Conservation (phyloP, 1,284 basidiomycete species). For the Malassezia brasiliensis region DNA sequence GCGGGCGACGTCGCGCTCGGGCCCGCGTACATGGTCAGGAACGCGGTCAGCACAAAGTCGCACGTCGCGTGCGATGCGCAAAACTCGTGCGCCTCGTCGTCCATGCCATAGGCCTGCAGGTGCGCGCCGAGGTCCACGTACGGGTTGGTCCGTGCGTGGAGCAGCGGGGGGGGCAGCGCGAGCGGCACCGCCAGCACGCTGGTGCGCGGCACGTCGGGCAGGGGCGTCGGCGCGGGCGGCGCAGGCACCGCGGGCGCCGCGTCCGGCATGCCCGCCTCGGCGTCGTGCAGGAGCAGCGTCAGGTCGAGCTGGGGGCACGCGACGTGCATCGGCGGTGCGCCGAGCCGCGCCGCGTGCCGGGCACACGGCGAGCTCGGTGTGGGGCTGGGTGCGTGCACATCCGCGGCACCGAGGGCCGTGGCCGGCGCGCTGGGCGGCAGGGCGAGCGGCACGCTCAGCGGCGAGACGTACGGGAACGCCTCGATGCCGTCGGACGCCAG, state of each 20-base stretch:
- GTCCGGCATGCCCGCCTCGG: no score
- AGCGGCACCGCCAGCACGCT: neutral
- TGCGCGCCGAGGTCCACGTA: constrained; percentile 12
- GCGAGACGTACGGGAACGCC: no score
- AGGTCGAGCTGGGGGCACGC: no score
- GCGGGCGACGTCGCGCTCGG: neutral
- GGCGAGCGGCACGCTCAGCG: no score
- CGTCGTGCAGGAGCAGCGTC: no score
- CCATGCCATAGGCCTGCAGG: constrained; percentile 7
- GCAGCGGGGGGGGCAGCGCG: neutral
- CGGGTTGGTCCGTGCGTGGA: constrained; percentile 13
- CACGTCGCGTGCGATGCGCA: constrained; percentile 3
- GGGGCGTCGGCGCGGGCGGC: neutral
- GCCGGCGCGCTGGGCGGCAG: no score
- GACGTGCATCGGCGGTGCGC: neutral
- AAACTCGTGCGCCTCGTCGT: constrained; percentile 14
- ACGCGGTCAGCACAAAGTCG: constrained; percentile 15
- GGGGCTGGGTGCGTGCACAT: neutral
- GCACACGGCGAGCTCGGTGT: neutral
- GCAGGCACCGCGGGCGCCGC: neutral
- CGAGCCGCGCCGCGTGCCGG: neutral
- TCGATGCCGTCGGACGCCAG: no score
- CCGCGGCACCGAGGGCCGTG: neutral
- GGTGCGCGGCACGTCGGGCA: neutral
- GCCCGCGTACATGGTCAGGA: constrained; percentile 9